Evolutionary conservation across 2,329 filamentous ascomycete genomes (phyloP), one percentile per base, ranked within the genome.

Genomic region (Aschersonia sp.): DNA sequence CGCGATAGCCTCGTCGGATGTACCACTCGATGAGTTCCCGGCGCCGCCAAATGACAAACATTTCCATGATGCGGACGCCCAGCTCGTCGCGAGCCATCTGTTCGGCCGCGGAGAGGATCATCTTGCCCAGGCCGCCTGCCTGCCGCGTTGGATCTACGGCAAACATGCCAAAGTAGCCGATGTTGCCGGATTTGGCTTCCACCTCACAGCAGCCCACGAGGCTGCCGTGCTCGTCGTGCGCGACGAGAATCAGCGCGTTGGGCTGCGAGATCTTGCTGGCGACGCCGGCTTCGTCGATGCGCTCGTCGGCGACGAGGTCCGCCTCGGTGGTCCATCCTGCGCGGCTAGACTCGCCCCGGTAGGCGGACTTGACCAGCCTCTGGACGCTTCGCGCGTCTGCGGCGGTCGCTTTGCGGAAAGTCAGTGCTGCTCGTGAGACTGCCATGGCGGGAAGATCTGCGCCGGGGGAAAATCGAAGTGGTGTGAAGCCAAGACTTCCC

Each of bases 321-420:
- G 68, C 67, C 51, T 71, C 69, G 4, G 67, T 70, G 11, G 69
- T 72, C 70, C 69, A 72, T 47, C 70, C 70, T 12, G 57, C 54
- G 32, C 63, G 60, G 52, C 61, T 65, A 30, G 56, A 47, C 2
- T 64, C 63, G 46, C 69, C 69, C 49, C 68, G 68, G 58, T 70
- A 73, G 40, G 69, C 69, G 2, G 64, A 64, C 45, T 63, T 59
- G 45, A 72, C 61, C 46, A 73, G 63, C 4, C 59, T 50, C 29
- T 66, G 61, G 31, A 71, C 49, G 9, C 53, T 44, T 6, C 58
- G 48, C 10, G 60, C 53, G 43, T 68, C 66, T 11, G 54, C 53
- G 0, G 57, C 50, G 4, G 57, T 58, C 42, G 67, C 67, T 43
- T 59, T 57, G 53, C 65, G 63, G 52, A 63, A 62, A 14, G 57